Conservation (phyloP, 352 stramenopile species). For the Globisporangium abappressorium region DNA sequence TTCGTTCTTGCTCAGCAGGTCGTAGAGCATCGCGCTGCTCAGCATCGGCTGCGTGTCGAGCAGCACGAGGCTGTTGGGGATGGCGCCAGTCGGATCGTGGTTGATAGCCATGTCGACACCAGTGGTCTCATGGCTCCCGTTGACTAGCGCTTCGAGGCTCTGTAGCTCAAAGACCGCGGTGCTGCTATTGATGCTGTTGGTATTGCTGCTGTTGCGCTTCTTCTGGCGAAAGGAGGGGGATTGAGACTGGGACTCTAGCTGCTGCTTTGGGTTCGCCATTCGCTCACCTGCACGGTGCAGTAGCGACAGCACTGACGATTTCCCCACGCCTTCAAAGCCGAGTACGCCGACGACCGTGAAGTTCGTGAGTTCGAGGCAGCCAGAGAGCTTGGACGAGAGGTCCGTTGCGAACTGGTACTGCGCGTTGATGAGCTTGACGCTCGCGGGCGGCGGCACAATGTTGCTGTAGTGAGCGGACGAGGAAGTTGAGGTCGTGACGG, state of each 20-base stretch:
- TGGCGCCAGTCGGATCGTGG: slow-evolving; percentile 23
- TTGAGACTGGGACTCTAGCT: not conserved
- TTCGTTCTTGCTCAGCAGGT: slow-evolving; percentile 48
- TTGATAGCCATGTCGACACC: slow-evolving; percentile 62
- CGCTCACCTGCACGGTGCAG: slow-evolving; percentile 19
- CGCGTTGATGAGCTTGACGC: slow-evolving; percentile 56
- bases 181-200: not conserved
- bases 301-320: slow-evolving; percentile 68
- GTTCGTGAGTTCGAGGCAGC: slow-evolving; percentile 65
- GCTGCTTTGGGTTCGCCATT: slow-evolving; percentile 8
- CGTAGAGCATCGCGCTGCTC: slow-evolving; percentile 53
- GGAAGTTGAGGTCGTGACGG: not conserved
- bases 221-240: not conserved
- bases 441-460: slow-evolving; percentile 22
- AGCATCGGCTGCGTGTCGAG: slow-evolving; percentile 69
- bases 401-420: slow-evolving; percentile 67
- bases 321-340: slow-evolving; percentile 66
- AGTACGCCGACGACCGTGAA: slow-evolving; percentile 69
- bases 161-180: slow-evolving; percentile 32
- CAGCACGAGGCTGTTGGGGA: slow-evolving; percentile 43
- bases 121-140: slow-evolving; percentile 37
- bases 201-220: slow-evolving; percentile 1
- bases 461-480: slow-evolving; percentile 7
- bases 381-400: slow-evolving; percentile 41
- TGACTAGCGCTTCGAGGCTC: slow-evolving; percentile 34